Percentiles rank a stretch among this genome's conserved stretches.
Evolutionary conservation across 164 flowering plant species (phyloP).

Genomic region (Chimonanthus praecox): DNA sequence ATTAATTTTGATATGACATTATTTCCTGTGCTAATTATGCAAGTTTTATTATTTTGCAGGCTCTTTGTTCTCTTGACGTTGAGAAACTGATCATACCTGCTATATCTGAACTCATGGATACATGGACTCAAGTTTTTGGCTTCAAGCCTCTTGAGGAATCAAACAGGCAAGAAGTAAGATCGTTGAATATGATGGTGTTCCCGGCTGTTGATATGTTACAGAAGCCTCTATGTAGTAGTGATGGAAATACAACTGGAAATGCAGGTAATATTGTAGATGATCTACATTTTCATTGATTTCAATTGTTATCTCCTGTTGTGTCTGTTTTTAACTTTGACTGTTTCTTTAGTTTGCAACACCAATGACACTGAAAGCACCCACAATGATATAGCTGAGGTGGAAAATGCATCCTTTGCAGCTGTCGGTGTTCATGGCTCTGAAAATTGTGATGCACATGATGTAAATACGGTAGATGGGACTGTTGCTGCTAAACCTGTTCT

Average conservation of each 20-base stretch:
- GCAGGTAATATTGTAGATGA: slow-evolving; percentile 22
- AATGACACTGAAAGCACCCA: slow-evolving; percentile 3
- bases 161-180: slow-evolving; percentile 61
- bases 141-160: slow-evolving; percentile 64
- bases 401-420: slow-evolving; percentile 6
- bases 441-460: background rate
- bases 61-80: slow-evolving; percentile 62
- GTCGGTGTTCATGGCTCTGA: slow-evolving; percentile 3
- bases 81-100: slow-evolving; percentile 87
- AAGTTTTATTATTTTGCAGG: slow-evolving; percentile 29
- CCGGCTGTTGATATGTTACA: slow-evolving; percentile 85
- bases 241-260: slow-evolving; percentile 17
- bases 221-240: slow-evolving; percentile 41
- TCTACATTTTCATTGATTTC: background rate
- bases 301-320: background rate
- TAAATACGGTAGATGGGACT: background rate
- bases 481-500: slow-evolving; percentile 2
- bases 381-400: slow-evolving; percentile 11
- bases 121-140: slow-evolving; percentile 81
- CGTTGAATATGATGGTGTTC: slow-evolving; percentile 82
- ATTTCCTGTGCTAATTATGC: background rate
- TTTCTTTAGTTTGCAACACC: slow-evolving; percentile 11
- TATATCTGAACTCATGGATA: slow-evolving; percentile 67
- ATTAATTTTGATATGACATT: too few relatives aligned
- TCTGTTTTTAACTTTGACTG: background rate